Conservation (phyloP, 345 rosid species). For the Adansonia digitata region DNA sequence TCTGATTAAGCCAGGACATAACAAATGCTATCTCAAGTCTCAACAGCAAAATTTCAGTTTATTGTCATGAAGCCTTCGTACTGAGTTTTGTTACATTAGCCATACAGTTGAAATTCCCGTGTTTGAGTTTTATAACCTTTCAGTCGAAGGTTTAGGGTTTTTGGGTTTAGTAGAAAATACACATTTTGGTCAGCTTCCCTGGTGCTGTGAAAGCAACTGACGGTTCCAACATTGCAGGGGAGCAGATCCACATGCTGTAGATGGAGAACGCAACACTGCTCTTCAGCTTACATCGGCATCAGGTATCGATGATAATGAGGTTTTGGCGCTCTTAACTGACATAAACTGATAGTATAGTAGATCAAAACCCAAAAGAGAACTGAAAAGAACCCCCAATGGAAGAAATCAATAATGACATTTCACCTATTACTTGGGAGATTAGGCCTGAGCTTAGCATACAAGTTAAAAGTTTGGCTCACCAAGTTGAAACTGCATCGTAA, state of each 20-base stretch:
- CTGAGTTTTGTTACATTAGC: neutral
- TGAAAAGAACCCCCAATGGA: neutral
- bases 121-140: neutral
- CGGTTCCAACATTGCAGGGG: constrained; percentile 41
- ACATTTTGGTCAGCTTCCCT: neutral
- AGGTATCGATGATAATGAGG: constrained; percentile 40
- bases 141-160: too few species aligned
- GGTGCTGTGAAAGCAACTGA: neutral
- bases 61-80: neutral
- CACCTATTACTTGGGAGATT: neutral
- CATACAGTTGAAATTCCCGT: neutral
- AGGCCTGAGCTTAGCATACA: neutral
- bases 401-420: neutral
- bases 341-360: constrained; percentile 19
- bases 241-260: constrained; percentile 51
- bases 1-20: neutral
- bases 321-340: constrained; percentile 35
- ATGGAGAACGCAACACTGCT: constrained; percentile 39
- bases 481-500: neutral
- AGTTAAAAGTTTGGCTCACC: neutral
- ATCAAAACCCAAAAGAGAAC: neutral
- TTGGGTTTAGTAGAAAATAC: too few species aligned
- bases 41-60: neutral
- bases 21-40: neutral
- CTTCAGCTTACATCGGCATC: constrained; percentile 38